These are phyloP conservation scores for Tricholoma saponaceum DNA, from an alignment of 768 basidiomycete genomes.

Conservation along the genomic window DNA sequence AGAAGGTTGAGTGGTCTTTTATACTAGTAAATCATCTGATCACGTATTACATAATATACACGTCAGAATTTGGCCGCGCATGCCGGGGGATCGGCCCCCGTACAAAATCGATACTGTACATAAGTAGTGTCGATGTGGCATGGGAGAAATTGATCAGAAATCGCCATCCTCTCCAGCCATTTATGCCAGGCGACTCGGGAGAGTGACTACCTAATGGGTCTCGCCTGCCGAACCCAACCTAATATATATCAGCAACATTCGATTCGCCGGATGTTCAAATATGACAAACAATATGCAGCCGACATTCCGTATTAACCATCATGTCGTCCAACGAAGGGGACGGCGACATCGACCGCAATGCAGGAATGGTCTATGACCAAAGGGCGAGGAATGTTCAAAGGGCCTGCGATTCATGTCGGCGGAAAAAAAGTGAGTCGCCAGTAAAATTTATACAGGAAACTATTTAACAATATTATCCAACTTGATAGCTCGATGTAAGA, in stretches of 20 bases:
- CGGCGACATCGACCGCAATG: not conserved
- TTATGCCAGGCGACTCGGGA: too few species aligned
- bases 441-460: not conserved
- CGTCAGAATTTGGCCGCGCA: too few species aligned
- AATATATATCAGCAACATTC: too few species aligned
- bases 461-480: not conserved
- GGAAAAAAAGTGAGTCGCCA: slow-evolving; percentile 67
- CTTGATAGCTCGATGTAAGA: slow-evolving; percentile 25
- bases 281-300: not conserved
- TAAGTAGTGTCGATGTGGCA: too few species aligned
- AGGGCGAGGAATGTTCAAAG: slow-evolving; percentile 64
- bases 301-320: not conserved
- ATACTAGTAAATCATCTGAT: too few species aligned
- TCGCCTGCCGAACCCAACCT: not conserved
- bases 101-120: too few species aligned
- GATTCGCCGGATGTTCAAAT: not conserved
- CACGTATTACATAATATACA: too few species aligned
- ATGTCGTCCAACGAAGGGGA: not conserved
- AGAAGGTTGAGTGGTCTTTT: too few species aligned
- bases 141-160: too few species aligned
- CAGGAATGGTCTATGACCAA: not conserved
- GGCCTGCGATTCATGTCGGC: slow-evolving; percentile 78
- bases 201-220: too few species aligned
- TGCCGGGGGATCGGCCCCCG: too few species aligned
- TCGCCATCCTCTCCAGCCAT: too few species aligned